Percentiles rank a stretch among this genome's conserved stretches.
Conservation (phyloP, 257 asterid genomes). For the Solanum etuberosum region DNA sequence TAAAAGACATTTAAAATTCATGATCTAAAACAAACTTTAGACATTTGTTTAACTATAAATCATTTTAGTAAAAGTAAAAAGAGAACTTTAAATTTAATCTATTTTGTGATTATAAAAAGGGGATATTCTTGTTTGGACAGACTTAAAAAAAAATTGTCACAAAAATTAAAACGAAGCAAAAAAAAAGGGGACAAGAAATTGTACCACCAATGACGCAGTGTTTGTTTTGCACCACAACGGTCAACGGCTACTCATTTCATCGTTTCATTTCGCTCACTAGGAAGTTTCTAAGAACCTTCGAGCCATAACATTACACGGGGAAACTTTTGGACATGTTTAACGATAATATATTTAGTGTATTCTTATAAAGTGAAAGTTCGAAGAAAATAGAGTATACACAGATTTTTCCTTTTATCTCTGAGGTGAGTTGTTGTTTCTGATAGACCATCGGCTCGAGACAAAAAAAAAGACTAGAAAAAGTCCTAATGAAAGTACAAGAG, state of each 20-base stretch:
- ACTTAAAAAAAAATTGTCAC: background rate
- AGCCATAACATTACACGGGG: background rate
- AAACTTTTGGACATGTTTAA: background rate
- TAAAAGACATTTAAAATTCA: background rate
- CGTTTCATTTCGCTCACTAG: background rate
- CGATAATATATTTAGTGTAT: background rate
- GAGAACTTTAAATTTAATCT: background rate
- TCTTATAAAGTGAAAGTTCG: rapidly evolving
- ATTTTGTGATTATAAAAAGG: background rate
- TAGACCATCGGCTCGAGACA: background rate
- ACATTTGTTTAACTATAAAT: background rate
- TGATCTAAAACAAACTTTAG: background rate
- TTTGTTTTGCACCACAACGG: background rate
- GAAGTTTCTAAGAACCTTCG: background rate
- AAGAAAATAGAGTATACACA: background rate
- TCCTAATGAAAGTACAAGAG: background rate
- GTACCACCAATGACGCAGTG: background rate
- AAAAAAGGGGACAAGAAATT: background rate
- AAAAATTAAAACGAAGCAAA: background rate
- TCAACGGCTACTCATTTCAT: background rate
- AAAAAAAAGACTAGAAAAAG: too few relatives aligned
- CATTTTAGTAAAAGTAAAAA: background rate
- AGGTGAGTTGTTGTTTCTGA: background rate
- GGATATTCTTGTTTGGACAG: background rate
- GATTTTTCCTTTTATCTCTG: too few relatives aligned